phyloP scores from a whole-genome alignment of 2,329 filamentous ascomycete genomes.

The Metarhizium humberi region DNA sequence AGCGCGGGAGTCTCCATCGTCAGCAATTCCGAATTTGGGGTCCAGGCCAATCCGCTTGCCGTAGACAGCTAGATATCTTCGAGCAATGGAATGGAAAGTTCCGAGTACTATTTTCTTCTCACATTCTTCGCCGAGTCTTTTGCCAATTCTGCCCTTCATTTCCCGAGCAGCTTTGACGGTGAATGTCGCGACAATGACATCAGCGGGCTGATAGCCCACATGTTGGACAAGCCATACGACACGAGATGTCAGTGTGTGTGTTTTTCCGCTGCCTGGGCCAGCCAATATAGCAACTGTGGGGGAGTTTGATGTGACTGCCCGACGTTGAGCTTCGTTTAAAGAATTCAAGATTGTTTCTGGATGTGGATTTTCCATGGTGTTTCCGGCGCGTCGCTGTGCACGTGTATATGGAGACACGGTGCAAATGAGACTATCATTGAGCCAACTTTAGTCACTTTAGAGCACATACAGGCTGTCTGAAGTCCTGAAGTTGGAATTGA shows the following conservation, averaged over 20 bases:
- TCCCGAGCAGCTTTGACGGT: conserved; percentile 90
- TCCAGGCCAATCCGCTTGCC: conserved; percentile 74
- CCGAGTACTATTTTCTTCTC: conserved; percentile 75
- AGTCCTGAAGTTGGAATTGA: background rate
- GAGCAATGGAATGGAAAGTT: conserved; percentile 89
- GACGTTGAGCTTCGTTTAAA: conserved; percentile 46
- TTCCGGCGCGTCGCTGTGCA: conserved; percentile 7
- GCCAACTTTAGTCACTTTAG: background rate
- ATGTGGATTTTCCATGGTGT: conserved; percentile 18
- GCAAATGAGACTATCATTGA: conserved; percentile 1
- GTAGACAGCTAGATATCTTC: conserved; percentile 75
- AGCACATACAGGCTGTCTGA: background rate
- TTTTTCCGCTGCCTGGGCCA: conserved; percentile 73
- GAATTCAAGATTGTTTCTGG: conserved; percentile 31
- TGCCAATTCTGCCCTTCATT: conserved; percentile 83
- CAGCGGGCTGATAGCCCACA: conserved; percentile 64
- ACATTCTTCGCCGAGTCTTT: conserved; percentile 66
- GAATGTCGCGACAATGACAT: conserved; percentile 92
- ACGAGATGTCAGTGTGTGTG: conserved; percentile 86
- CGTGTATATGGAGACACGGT: conserved; percentile 4
- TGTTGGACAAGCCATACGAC: conserved; percentile 80
- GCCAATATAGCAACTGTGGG: conserved; percentile 57
- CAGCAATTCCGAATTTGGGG: conserved; percentile 83
- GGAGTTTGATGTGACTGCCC: conserved; percentile 43
- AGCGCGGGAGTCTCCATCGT: conserved; percentile 67